Evolutionary conservation across 2,329 filamentous ascomycete species (phyloP).

Genomic region (Corinectria fuckeliana): DNA sequence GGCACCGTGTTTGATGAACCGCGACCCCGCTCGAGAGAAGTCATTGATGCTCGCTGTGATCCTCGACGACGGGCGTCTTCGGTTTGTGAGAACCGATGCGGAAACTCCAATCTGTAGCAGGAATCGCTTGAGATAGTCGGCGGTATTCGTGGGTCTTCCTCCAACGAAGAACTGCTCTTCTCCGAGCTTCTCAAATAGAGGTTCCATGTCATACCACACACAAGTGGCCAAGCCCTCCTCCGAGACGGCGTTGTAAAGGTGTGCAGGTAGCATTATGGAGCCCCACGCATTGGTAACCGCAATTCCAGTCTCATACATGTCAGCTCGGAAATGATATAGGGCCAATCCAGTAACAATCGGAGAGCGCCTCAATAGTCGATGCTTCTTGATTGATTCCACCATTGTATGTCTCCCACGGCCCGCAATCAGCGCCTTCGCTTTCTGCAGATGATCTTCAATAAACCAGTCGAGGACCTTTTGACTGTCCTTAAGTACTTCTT

Average conservation of each 20-base stretch:
- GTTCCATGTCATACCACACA: slow-evolving; percentile 51
- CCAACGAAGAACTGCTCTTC: slow-evolving; percentile 46
- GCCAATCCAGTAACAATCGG: slow-evolving; percentile 49
- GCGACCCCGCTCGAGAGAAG: slow-evolving; percentile 34
- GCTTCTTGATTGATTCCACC: slow-evolving; percentile 16
- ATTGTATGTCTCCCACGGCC: neutral
- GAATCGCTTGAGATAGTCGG: slow-evolving; percentile 47
- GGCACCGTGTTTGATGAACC: slow-evolving; percentile 39
- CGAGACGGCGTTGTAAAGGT: slow-evolving; percentile 51
- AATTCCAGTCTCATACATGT: slow-evolving; percentile 42
- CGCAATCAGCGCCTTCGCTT: slow-evolving; percentile 4
- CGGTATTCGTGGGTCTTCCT: slow-evolving; percentile 37
- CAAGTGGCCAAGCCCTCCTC: slow-evolving; percentile 37
- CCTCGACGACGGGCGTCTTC: neutral
- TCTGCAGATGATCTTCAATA: slow-evolving; percentile 9
- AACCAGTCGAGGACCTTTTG: neutral
- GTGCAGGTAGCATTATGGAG: slow-evolving; percentile 44
- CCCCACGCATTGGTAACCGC: slow-evolving; percentile 47
- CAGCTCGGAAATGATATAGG: slow-evolving; percentile 44
- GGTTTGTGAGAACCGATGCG: slow-evolving; percentile 18
- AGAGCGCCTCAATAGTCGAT: slow-evolving; percentile 44
- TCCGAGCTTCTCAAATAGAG: slow-evolving; percentile 39
- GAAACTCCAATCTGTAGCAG: slow-evolving; percentile 47
- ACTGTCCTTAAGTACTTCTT: slow-evolving; percentile 11
- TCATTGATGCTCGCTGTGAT: neutral